Evolutionary conservation across 257 asterid genomes (phyloP).

Genomic region (Solanum megistacrolobum): DNA sequence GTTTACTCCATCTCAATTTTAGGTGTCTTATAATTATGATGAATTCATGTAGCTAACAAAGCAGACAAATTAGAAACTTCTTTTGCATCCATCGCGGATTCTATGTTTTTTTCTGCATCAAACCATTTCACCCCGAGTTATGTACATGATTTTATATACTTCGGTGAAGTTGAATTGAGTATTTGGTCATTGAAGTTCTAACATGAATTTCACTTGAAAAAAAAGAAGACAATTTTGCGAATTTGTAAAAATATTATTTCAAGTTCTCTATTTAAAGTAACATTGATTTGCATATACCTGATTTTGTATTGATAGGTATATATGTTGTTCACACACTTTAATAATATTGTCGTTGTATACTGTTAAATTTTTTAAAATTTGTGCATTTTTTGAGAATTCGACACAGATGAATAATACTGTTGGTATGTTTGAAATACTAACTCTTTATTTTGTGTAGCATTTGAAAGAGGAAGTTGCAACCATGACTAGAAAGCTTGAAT

Average conservation of each 20-base stretch:
- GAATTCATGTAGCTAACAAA: too few relatives aligned
- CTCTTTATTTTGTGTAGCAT: constrained; percentile 18
- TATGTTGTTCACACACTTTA: not conserved
- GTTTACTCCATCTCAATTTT: too few relatives aligned
- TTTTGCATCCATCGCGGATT: not conserved
- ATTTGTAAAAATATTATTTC: too few relatives aligned
- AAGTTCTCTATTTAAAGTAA: not conserved
- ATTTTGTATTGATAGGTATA: not conserved
- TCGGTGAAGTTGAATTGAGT: not conserved
- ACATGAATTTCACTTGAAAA: not conserved
- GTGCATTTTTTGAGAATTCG: not conserved
- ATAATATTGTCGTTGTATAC: too few relatives aligned
- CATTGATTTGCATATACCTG: not conserved
- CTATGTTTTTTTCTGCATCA: too few relatives aligned
- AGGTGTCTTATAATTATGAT: too few relatives aligned
- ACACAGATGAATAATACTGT: not conserved
- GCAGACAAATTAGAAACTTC: too few relatives aligned
- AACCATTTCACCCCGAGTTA: too few relatives aligned
- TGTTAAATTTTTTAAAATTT: not conserved
- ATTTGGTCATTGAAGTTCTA: not conserved
- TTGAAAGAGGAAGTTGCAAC: constrained; percentile 21
- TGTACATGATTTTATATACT: too few relatives aligned
- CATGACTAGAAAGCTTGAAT: constrained; percentile 20
- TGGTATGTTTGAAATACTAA: not conserved
- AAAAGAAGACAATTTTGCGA: not conserved